Evolutionary conservation across 345 rosid species (phyloP), one percentile per base, ranked within the genome.

Genomic region (Leavenworthia alabamica): DNA sequence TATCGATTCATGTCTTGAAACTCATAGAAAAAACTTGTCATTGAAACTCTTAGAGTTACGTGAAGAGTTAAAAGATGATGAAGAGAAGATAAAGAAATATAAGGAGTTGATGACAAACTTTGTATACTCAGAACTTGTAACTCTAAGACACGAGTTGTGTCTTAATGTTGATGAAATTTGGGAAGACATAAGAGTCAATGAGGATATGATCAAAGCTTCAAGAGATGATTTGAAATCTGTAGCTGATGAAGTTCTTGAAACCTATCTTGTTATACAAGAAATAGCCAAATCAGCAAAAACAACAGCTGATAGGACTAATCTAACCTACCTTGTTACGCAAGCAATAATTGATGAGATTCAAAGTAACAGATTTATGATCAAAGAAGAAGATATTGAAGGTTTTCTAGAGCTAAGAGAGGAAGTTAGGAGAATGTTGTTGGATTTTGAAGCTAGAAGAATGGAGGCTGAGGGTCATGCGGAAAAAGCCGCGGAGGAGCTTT

Each of bases 401-500:
- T 29, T 16, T 59, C 10, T 8, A 17, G 41, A 59, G 20, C 26
- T 42, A 44, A 59, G 52, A 44, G 64, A 42, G 13, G 63, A 17
- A 29, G 52, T 43, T 1, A 17, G 29, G n/a, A 15, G 33, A 7
- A 29, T 45, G 50, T 59, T n/a, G 41, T 14, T 29, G 41, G 41
- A 59, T 28, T 42, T 17, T 20, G 19, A n/a, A 17, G 20, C n/a
- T 59, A 59, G 41, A 29, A 17, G 16, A 28, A 29, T 13, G 39
- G 52, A 59, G 50, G 64, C 52, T 35, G 51, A 43, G 13, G 29
- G 1, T 59, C 7, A 37, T 19, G 41, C 51, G 4, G 64, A 43
- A 4, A 19, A 19, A 43, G 64, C 64, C 0, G 42, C 41, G 13
- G 19, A 59, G 64, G 64, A 43, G 64, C 52, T 59, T 43, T 59